phyloP scores from a whole-genome alignment of 2,329 filamentous ascomycete species.

The Hypoxylon sp. region DNA sequence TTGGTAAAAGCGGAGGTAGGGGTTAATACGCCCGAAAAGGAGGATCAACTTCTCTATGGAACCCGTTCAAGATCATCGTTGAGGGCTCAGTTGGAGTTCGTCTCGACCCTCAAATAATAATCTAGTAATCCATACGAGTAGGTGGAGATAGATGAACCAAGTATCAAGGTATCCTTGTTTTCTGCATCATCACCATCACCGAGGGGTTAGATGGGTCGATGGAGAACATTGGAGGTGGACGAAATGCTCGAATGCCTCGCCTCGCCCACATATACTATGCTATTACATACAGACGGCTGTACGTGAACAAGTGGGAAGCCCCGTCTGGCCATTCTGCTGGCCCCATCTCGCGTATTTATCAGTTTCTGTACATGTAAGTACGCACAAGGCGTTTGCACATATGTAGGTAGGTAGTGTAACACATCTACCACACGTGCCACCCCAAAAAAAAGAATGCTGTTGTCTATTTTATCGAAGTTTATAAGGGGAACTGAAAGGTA shows the following conservation, averaged over 20 bases:
- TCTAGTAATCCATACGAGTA: constrained; percentile 9
- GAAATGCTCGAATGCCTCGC: constrained; percentile 21
- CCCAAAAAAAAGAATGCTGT: neutral
- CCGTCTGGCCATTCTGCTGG: too few species aligned
- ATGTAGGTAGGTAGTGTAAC: too few species aligned
- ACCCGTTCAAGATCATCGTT: constrained; percentile 23
- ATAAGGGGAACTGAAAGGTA: neutral
- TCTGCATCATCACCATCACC: constrained; percentile 30
- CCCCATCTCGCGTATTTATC: constrained; percentile 40
- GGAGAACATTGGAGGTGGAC: constrained; percentile 30
- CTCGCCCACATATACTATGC: constrained; percentile 8
- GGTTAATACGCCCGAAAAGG: constrained; percentile 23
- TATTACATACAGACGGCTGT: constrained; percentile 6
- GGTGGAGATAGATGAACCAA: constrained; percentile 33
- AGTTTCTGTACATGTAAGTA: constrained; percentile 28
- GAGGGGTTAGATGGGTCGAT: constrained; percentile 38
- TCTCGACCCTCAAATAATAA: constrained; percentile 21
- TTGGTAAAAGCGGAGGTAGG: constrained; percentile 36
- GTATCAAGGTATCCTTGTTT: constrained; percentile 21
- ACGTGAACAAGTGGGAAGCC: constrained; percentile 8
- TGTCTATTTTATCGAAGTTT: constrained; percentile 10
- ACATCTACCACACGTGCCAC: constrained; percentile 19
- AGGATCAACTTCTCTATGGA: constrained; percentile 32
- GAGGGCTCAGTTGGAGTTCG: constrained; percentile 25
- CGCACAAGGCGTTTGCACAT: constrained; percentile 12